Base-by-base conservation (phyloP, 352 stramenopile genomes). In the Pythium myriotylum region DNA sequence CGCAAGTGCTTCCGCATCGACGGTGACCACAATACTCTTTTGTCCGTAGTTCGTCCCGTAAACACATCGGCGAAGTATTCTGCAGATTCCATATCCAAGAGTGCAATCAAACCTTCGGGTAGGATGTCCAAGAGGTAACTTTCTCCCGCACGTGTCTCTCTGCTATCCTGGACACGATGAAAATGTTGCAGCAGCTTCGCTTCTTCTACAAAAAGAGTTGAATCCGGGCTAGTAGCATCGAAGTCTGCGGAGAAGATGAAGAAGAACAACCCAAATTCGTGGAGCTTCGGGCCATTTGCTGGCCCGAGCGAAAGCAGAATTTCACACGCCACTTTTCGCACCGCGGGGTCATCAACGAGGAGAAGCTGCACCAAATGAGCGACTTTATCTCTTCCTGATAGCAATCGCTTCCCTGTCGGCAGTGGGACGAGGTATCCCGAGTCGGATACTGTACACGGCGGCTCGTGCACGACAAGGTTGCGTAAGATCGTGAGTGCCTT, bases 1-100 rank as follows among this genome's bases (percentile, higher is more conserved):
- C 91, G 82, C 12, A 95, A 67, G 59, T 95, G 82, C 5, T 74
- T 49, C 12, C 82, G 73, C 86, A 95, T 95, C 2, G 72, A 65
- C 14, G 72, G 39, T 0, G 82, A 86, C 86, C 86, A 95, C 22
- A 92, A 20, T 6, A 86, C 81, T 2, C 82, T 81, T 19, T 86
- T 89, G 46, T 95, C 84, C 17, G 62, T 67, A 41, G 70, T 77
- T 10, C 77, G 78, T 4, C 78, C 71, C 1, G 64, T 79, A 59
- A 81, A 93, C 7, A 92, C 74, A 8, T 87, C 73, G 0, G 86
- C 80, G 73, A 94, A 92, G 12, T 65, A 35, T 16, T 89, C 79
- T 7, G 86, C 59, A 7, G 71, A 63, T 9, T 92, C 86, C 7
- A 70, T 74, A 39, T 95, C 86, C 20, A 95, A 62, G 17, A 93